Conservation (phyloP, 305 asterid genomes). For the Vinca major region DNA sequence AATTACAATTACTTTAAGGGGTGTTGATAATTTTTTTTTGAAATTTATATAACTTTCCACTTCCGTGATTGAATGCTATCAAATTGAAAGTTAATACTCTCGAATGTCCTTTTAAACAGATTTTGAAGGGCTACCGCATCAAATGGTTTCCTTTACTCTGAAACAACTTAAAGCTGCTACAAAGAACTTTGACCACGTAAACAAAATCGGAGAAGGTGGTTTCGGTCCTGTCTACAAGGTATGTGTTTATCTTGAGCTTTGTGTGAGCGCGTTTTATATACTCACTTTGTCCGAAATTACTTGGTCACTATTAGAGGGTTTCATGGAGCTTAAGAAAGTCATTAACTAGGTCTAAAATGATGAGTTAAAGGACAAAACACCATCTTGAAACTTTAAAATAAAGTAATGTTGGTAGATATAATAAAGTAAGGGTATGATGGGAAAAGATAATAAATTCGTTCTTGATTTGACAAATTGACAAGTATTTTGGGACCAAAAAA, state of each 20-base stretch:
- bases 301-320: no score
- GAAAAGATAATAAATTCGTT: no score
- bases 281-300: no score
- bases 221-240: constrained; percentile 95
- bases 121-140: constrained; percentile 57
- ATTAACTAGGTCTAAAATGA: no score
- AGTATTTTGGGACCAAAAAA: no score
- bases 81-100: constrained; percentile 10
- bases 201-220: constrained; percentile 96
- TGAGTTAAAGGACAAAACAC: no score
- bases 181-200: constrained; percentile 54
- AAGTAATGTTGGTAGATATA: no score
- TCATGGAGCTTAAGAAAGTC: no score
- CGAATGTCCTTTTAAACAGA: constrained; percentile 29
- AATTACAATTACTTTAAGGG: neutral
- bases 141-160: constrained; percentile 61
- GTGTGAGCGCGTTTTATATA: no score
- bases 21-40: neutral
- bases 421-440: no score
- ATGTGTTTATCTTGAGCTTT: constrained; percentile 9
- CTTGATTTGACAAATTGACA: no score
- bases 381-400: no score
- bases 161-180: constrained; percentile 86
- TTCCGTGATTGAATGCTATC: neutral
- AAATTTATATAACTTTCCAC: neutral